Evolutionary conservation across 2,329 filamentous ascomycete genomes (phyloP), one percentile per base, ranked within the genome.

Genomic region (Moelleriella libera): DNA sequence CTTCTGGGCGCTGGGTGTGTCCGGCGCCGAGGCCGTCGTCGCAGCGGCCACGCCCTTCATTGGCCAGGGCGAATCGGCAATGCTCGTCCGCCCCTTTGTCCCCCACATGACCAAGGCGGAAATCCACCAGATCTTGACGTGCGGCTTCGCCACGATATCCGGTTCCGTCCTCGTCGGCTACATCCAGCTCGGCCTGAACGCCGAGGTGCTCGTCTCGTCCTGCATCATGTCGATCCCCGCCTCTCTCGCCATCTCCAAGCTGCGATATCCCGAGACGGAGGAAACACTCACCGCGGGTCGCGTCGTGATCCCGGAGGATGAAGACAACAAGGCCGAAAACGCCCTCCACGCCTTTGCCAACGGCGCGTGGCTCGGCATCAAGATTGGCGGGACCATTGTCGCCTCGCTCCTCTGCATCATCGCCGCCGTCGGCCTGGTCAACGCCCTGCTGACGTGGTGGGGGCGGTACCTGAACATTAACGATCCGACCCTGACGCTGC

Each of bases 181-280:
- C 64, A 89, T 95, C 52, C 70, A 73, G 30, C 79, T 95, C 57
- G 88, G 88, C 41, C 73, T 95, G 48, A 92, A 88, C 63, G 72
- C 85, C 1, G 84, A 94, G 62, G 88, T 86, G 3, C 72, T 96
- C 44, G 83, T 95, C 30, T 94, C 87, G 2, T 89, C 85, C 6
- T 95, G 88, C 61, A 88, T 95, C 63, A 96, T 96, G 89, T 89
- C 84, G 57, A 95, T 95, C 53, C 89, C 89, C 0, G 88, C 88
- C 1, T 94, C 88, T 4, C 74, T 96, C 11, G 88, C 88, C 45
- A 82, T 92, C 51, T 90, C 85, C 53, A 95, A 95, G 69, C 74
- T 95, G 57, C 83, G 89, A 49, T 95, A 84, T 63, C 89, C 89
- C 3, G 89, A 95, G 68, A 83, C 80, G 3, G 87, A 94, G 63